Base-by-base conservation (phyloP, 176 grass and related monocot genomes). In the Secale cereale region DNA sequence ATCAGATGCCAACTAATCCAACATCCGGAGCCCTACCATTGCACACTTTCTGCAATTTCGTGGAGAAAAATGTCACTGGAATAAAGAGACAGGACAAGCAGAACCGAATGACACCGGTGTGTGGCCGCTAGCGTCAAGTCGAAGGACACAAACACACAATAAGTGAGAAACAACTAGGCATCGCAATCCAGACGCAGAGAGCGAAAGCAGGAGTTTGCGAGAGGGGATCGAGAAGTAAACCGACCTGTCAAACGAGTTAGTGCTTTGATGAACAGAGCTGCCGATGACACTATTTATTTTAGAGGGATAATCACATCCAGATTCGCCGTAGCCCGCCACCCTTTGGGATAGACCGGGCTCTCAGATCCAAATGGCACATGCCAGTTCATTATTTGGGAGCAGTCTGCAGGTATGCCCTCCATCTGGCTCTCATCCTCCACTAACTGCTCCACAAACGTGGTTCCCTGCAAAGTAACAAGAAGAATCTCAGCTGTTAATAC, bases 391-490 rank as follows among this genome's bases (percentile, higher is more conserved):
- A 99, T 92, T 80, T 89, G 84, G 25, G 86, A 92, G 89, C 94
- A 99, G 85, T 94, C 92, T 86, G 79, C 86, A 46, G 97, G 91
- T 75, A 99, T 40, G 25, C 86, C 97, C 91, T 99, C 97, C 97
- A 96, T 99, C 90, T 97, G 90, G 85, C 88, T 92, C 83, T 99
- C 94, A 88, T 99, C 97, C 87, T 99, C 94, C 62, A 99, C 81
- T 86, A 99, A 88, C 76, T 94, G 91, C 82, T 94, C 93, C 72
- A 94, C 82, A 86, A 99, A 97, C 68, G 82, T 88, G 45, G 93
- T 97, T 88, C 87, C 97, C 97, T 97, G 86, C 86, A 90, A 87
- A 65, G 87, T 79, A 79, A 81, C 23, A 88, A 70, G 63, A 88
- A 29, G 63, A 60, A 90, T 60, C 76, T 74, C 70, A 91, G 40